phyloP scores from a whole-genome alignment of 2,329 filamentous ascomycete genomes.

The Harringtonia aguacate region DNA sequence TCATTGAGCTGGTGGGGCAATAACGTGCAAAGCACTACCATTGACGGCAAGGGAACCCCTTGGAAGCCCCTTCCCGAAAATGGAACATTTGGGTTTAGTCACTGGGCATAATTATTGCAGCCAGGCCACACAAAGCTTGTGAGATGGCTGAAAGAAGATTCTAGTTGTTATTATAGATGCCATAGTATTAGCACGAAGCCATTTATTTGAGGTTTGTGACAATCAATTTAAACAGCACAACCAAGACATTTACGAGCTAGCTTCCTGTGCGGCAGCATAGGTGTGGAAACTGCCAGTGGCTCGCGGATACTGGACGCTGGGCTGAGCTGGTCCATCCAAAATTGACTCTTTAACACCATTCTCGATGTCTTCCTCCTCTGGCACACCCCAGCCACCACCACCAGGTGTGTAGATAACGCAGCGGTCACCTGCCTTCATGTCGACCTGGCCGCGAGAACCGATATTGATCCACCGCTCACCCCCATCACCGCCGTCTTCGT shows the following conservation, averaged over 20 bases:
- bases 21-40: constrained; percentile 12
- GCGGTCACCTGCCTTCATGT: constrained; percentile 63
- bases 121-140: no score
- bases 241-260: no score
- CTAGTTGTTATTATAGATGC: no score
- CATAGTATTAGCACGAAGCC: no score
- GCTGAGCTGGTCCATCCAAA: no score
- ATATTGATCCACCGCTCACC: constrained; percentile 46
- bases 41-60: not conserved
- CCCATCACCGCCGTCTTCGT: not conserved
- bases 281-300: no score
- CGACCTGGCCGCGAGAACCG: constrained; percentile 67
- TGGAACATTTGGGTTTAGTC: not conserved
- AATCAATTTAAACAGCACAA: no score
- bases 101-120: no score
- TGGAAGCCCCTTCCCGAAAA: not conserved
- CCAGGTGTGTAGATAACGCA: constrained; percentile 73
- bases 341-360: not conserved
- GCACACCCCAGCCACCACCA: constrained; percentile 63
- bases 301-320: no score
- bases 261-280: no score
- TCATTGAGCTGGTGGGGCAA: constrained; percentile 24
- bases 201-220: no score
- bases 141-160: no score
- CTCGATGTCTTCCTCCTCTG: constrained; percentile 31